These are phyloP conservation scores for Agaricus blazei DNA, from an alignment of 768 basidiomycete genomes.

Conservation along the genomic window DNA sequence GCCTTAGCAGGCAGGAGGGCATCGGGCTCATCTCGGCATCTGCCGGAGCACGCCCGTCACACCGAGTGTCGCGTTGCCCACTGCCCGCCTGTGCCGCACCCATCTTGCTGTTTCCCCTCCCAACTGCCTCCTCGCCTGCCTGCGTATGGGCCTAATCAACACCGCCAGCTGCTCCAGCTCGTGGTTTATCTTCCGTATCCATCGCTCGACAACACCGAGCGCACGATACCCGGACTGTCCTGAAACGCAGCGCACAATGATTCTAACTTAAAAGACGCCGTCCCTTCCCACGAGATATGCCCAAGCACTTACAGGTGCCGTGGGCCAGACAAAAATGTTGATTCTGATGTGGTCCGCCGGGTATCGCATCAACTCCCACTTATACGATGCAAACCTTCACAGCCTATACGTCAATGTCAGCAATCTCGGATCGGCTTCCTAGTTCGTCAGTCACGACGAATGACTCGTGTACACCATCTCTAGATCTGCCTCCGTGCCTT, in stretches of 20 bases:
- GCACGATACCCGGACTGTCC: not conserved
- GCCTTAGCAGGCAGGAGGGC: not conserved
- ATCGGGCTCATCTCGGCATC: slow-evolving; percentile 5
- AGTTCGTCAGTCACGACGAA: slow-evolving; percentile 15
- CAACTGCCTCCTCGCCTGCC: not conserved
- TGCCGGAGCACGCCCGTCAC: not conserved
- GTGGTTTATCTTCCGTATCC: not conserved
- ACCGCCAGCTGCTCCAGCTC: not conserved
- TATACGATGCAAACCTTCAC: slow-evolving; percentile 6
- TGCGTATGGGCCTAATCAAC: not conserved
- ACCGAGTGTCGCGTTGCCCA: not conserved
- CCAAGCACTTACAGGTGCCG: not conserved
- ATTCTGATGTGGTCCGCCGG: slow-evolving; percentile 4
- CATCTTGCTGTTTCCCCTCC: not conserved
- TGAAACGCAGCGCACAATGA: slow-evolving; percentile 11
- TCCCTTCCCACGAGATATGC: not conserved
- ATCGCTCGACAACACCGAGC: slow-evolving; percentile 3
- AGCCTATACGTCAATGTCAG: slow-evolving; percentile 11
- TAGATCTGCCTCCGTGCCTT: slow-evolving; percentile 15
- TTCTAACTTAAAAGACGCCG: not conserved
- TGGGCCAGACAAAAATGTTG: slow-evolving; percentile 4
- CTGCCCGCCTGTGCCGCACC: not conserved
- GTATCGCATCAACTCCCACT: slow-evolving; percentile 1
- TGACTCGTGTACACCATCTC: slow-evolving; percentile 13
- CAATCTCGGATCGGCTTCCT: slow-evolving; percentile 20